These are phyloP conservation scores for Aspergillus sp. DNA, from an alignment of 2,329 filamentous ascomycete species.

Conservation along the genomic window DNA sequence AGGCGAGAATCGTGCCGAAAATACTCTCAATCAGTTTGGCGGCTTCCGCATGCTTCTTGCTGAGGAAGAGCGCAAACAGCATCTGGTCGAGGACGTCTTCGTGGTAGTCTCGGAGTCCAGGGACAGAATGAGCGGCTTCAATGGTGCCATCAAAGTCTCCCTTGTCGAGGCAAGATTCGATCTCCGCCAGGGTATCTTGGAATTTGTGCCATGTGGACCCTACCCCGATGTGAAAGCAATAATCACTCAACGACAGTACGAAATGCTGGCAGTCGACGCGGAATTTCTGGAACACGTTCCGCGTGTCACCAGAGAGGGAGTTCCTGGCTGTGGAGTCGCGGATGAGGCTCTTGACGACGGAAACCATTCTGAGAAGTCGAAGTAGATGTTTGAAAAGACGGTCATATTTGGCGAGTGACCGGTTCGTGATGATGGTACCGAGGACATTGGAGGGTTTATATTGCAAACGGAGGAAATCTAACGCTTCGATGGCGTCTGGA, in stretches of 20 bases:
- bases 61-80: slow-evolving; percentile 69
- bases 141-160: slow-evolving; percentile 48
- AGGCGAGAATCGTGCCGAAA: slow-evolving; percentile 69
- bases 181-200: slow-evolving; percentile 60
- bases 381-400: slow-evolving; percentile 77
- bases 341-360: slow-evolving; percentile 66
- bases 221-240: slow-evolving; percentile 79
- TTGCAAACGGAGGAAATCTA: slow-evolving; percentile 88
- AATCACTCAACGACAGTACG: slow-evolving; percentile 67
- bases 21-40: slow-evolving; percentile 73
- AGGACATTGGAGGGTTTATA: slow-evolving; percentile 76
- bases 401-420: slow-evolving; percentile 77
- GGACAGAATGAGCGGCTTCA: slow-evolving; percentile 59
- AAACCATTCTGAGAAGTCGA: slow-evolving; percentile 74
- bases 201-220: slow-evolving; percentile 71
- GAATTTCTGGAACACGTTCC: slow-evolving; percentile 59
- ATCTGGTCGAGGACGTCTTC: slow-evolving; percentile 73
- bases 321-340: slow-evolving; percentile 50
- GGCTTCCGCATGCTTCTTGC: slow-evolving; percentile 72
- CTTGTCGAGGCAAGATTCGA: slow-evolving; percentile 58
- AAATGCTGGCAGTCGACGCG: slow-evolving; percentile 78
- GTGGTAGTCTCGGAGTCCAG: slow-evolving; percentile 67
- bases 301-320: slow-evolving; percentile 31
- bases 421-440: slow-evolving; percentile 68
- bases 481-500: slow-evolving; percentile 75